Evolutionary conservation across 192 early-diverging fungal genomes (phyloP), one percentile per base, ranked within the genome.

Genomic region (Backusella sp.): DNA sequence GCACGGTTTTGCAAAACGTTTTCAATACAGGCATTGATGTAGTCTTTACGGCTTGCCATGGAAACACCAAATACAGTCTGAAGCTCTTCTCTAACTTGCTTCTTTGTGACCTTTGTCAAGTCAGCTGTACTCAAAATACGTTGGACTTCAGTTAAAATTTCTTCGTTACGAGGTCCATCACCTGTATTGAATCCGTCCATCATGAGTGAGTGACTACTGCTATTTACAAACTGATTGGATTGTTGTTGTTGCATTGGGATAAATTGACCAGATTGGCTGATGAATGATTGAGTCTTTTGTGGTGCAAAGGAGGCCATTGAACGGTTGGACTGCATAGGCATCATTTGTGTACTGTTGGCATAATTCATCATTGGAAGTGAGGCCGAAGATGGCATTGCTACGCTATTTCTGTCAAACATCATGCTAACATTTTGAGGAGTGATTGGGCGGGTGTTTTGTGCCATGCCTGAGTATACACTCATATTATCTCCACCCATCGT

Each of bases 21-120:
- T 75, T 96, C 94, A 77, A 99, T 98, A 79, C 92, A 92, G 68
- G 86, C 84, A 80, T 97, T 98, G 84, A 98, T 98, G 68, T 87
- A 92, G 32, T 93, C 91, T 84, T 96, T 97, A 53, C 90, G 84
- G 23, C 85, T 81, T 46, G 89, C 90, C 87, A 97, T 86, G 68
- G 97, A 96, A 36, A 95, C 87, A 17, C 92, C 92, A 87, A 98
- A 96, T 62, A 84, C 70, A 8, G 76, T 76, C 67, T 89, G 72
- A 46, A 95, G 79, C 73, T 92, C 86, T 67, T 92, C 90, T 15
- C 95, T 83, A 72, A 97, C 92, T 78, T 93, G 91, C 81, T 94
- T 94, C 87, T 97, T 97, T 46, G 96, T 96, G 49, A 96, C 85
- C 6, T 87, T 83, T 75, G 89, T 91, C 70, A 96, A 80, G 76